Evolutionary conservation across 73 alveolate genomes (phyloP), one percentile per base, ranked within the genome.

Genomic region (Durusdinium trenchii): DNA sequence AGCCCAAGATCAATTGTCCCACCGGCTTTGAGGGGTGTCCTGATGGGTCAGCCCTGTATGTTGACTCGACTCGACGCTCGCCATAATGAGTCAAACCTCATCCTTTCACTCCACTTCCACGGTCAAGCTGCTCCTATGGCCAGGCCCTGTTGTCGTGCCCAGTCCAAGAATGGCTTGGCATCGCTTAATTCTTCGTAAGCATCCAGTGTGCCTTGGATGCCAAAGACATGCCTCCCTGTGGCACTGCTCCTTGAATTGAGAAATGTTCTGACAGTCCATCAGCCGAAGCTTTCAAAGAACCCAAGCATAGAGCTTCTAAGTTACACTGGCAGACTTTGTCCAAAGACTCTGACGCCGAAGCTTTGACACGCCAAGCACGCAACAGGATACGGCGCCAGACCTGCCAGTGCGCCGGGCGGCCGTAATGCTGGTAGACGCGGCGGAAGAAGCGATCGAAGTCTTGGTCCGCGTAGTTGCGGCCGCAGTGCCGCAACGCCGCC

Each of bases 381-480:
- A 60, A 60, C 30, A 0, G n/a, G 30, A 32, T 23, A 60, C 73
- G 1, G 30, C 73, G 30, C 73, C 73, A 60, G 73, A 60, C 18
- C 18, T 60, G n/a, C 30, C 1, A 23, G 1, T 6, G 52, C 52
- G 54, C 89, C 89, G 16, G 7, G 50, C 76, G 23, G 48, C 94
- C 94, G n/a, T 43, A 84, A 75, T 84, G 94, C 76, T 84, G 94
- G 43, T 84, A 84, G 76, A 84, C 94, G 40, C 94, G 75, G 54
- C 64, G 94, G 75, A 84, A 84, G 76, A n/a, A 84, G 32, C 94
- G 75, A 73, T 51, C 76, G 38, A 84, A 51, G 94, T 84, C 94
- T 16, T 61, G 76, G 7, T 51, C 38, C 76, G 36, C 28, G 36
- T 84, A 84, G 40, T 84, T 75, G 51, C 94, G 75, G 6, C 94